A percentile compares a stretch with the other conserved stretches of the same genome.
phyloP scores from a whole-genome alignment of 495 filamentous ascomycete species.

The Lophiostoma macrostomum region DNA sequence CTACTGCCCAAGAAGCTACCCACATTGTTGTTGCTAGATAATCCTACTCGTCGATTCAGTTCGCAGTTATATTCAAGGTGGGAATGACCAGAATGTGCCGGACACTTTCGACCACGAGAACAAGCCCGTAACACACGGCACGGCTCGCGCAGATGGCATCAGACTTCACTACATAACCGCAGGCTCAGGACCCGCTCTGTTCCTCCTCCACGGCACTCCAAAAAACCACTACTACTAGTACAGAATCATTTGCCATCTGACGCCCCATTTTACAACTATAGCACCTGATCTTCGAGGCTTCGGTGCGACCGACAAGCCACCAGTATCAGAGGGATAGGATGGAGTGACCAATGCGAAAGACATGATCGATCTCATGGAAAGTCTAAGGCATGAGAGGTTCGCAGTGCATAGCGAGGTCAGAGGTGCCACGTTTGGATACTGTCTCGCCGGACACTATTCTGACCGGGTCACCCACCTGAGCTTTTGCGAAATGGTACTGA shows the following conservation, averaged over 20 bases:
- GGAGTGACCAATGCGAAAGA: conserved; percentile 14
- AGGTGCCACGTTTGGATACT: background rate
- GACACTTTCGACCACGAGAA: too few species aligned
- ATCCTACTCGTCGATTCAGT: too few species aligned
- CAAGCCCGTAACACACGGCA: conserved; percentile 15
- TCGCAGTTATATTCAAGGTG: too few species aligned
- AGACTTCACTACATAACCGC: conserved; percentile 25
- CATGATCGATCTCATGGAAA: conserved; percentile 17
- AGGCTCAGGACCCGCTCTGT: conserved; percentile 10
- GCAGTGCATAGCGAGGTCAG: conserved; percentile 20
- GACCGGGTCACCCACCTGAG: too few species aligned
- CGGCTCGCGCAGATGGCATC: conserved; percentile 17
- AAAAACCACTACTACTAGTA: conserved; percentile 31
- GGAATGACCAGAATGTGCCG: too few species aligned
- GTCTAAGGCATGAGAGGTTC: conserved; percentile 23
- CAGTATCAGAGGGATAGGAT: conserved; percentile 17
- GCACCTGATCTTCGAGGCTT: conserved; percentile 26
- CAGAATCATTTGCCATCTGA: conserved; percentile 18
- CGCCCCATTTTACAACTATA: conserved; percentile 15
- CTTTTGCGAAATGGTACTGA: too few species aligned
- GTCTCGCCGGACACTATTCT: too few species aligned
- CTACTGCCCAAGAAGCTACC: too few species aligned
- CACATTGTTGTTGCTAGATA: too few species aligned
- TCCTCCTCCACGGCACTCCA: conserved; percentile 26
- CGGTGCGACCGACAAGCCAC: conserved; percentile 28